A percentile compares a stretch with the other conserved stretches of the same genome.
Conservation (phyloP, 2,329 filamentous ascomycete species). For the Cercospora brassicicola region DNA sequence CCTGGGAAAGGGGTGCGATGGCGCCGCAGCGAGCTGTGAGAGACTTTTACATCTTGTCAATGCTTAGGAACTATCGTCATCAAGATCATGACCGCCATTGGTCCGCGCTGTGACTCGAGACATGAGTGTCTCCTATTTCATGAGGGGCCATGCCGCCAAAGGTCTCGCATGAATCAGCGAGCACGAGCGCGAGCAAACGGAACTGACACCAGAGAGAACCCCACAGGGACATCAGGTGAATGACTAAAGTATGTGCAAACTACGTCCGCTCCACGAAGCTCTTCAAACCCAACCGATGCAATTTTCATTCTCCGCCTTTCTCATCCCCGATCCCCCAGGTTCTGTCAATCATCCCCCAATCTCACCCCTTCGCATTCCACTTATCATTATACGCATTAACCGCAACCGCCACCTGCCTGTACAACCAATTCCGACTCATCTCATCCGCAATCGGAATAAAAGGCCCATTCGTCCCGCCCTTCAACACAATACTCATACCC, state of each 20-base stretch:
- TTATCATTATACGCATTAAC: slow-evolving; percentile 68
- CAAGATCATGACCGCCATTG: no score
- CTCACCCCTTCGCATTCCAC: slow-evolving; percentile 60
- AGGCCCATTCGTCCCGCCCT: slow-evolving; percentile 88
- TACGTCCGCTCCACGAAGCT: neutral
- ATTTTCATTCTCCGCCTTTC: neutral
- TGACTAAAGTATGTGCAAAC: neutral
- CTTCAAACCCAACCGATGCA: neutral
- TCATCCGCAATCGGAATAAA: slow-evolving; percentile 95
- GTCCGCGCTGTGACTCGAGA: no score
- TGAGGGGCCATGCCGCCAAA: neutral
- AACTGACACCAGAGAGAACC: no score
- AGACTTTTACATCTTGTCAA: no score
- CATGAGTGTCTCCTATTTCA: no score
- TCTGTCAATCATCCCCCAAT: neutral
- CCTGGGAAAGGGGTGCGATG: no score
- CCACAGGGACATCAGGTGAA: neutral
- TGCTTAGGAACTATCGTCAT: no score
- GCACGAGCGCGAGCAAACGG: no score
- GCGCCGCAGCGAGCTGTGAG: no score
- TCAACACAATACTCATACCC: slow-evolving; percentile 81
- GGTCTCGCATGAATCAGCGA: neutral
- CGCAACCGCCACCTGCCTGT: slow-evolving; percentile 64
- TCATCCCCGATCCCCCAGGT: neutral
- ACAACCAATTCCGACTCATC: slow-evolving; percentile 67